Conservation (phyloP, 805 yeast genomes). For the Candida fluviatilis region DNA sequence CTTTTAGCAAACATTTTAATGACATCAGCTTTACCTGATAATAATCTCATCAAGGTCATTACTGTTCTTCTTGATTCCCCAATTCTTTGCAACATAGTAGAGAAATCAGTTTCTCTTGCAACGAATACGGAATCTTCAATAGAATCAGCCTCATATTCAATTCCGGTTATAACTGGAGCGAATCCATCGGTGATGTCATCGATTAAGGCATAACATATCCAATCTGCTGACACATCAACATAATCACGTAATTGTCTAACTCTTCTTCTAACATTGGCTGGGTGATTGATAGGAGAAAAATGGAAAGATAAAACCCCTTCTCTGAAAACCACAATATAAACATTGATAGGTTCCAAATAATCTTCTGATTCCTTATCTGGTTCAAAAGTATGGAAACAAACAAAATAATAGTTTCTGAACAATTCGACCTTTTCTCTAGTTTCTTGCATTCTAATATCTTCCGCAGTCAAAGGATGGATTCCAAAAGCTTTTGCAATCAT, state of each 20-base stretch:
- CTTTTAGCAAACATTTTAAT: slow-evolving; percentile 94
- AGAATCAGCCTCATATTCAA: slow-evolving; percentile 78
- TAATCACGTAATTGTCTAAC: slow-evolving; percentile 75
- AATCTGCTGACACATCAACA: slow-evolving; percentile 73
- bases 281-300: slow-evolving; percentile 54
- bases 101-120: slow-evolving; percentile 69
- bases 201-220: slow-evolving; percentile 78
- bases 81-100: slow-evolving; percentile 72
- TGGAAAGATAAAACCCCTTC: slow-evolving; percentile 61
- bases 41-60: slow-evolving; percentile 85
- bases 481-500: slow-evolving; percentile 90
- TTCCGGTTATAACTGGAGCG: slow-evolving; percentile 73
- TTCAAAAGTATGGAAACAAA: slow-evolving; percentile 95
- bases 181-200: slow-evolving; percentile 85
- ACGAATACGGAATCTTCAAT: slow-evolving; percentile 84
- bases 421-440: slow-evolving; percentile 93
- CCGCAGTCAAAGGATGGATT: slow-evolving; percentile 94
- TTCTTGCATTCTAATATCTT: slow-evolving; percentile 89
- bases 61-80: slow-evolving; percentile 89
- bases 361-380: slow-evolving; percentile 78
- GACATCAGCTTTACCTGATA: slow-evolving; percentile 94
- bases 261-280: slow-evolving; percentile 74
- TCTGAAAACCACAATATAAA: slow-evolving; percentile 60
- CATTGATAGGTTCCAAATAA: slow-evolving; percentile 75
- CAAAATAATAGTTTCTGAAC: slow-evolving; percentile 88